Evolutionary conservation across 2,329 filamentous ascomycete species (phyloP), one percentile per base, ranked within the genome.

Genomic region (Hymenoscyphus occultus): DNA sequence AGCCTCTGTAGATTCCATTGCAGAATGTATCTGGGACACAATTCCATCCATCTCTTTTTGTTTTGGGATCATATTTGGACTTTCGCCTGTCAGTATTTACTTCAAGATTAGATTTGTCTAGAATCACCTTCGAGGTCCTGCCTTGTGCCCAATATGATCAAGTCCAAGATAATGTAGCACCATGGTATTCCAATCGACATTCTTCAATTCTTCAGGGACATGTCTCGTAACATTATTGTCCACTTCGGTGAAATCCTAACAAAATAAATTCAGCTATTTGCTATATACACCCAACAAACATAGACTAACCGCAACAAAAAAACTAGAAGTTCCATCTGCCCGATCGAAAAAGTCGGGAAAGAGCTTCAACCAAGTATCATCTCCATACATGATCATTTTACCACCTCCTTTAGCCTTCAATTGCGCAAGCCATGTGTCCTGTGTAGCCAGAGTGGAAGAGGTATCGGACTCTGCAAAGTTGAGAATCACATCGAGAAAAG

Each of bases 321-420:
- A 99, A 79, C 94, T 98, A 64, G 93, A 93, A 1, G 95, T 99
- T 59, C 96, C 95, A 77, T 99, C 96, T 60, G 88, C 83, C 51
- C 93, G 88, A 71, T 89, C 87, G 79, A 99, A 99, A 59, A 90
- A 92, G 16, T 85, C 87, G 0, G 95, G 95, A 73, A 99, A 99
- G 14, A 99, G 83, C 80, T 97, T 98, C 71, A 99, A 81, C 96
- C 95, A 99, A 22, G 95, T 99, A 76, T 99, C 95, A 74, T 99
- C 95, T 59, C 95, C 95, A 74, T 95, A 97, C 89, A 99, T 95
- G 75, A 97, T 82, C 68, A 98, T 82, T 73, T 91, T 93, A 22
- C 91, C 92, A 19, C 80, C 76, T 31, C 81, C 80, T 72, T 87
- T 90, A 42, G 88, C 87, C 76, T 89, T 94, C 79, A 99, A 87